Evolutionary conservation across 192 early-diverging fungal species (phyloP).

Genomic region (Coemansia sp.): DNA sequence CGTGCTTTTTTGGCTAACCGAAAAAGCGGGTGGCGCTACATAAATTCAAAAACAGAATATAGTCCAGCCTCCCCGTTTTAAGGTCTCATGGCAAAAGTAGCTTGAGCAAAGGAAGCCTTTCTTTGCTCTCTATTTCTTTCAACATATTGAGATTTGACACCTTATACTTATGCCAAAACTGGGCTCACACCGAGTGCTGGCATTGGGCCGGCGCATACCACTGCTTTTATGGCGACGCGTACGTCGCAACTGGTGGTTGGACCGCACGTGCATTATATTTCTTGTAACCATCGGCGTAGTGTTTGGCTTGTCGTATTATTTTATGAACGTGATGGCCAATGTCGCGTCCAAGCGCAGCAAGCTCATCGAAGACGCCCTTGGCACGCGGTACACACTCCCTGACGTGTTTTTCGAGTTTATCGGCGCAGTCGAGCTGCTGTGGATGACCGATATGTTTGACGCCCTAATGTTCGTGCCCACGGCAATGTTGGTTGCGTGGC

Average conservation of each 20-base stretch:
- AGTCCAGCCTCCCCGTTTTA: slow-evolving; percentile 3
- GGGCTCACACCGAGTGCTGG: slow-evolving; percentile 8
- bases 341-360: slow-evolving; percentile 60
- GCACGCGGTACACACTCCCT: slow-evolving; percentile 38
- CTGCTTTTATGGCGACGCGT: slow-evolving; percentile 27
- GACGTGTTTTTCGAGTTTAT: slow-evolving; percentile 63
- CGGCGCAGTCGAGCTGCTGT: slow-evolving; percentile 54
- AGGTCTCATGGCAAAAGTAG: no score
- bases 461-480: slow-evolving; percentile 58
- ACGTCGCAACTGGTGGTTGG: slow-evolving; percentile 56
- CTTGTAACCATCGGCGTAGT: slow-evolving; percentile 17
- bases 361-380: slow-evolving; percentile 40
- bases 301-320: slow-evolving; percentile 55
- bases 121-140: neutral
- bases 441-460: slow-evolving; percentile 65
- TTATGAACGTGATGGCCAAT: slow-evolving; percentile 67
- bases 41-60: neutral
- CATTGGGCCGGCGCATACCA: neutral
- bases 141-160: neutral
- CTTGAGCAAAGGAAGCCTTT: neutral
- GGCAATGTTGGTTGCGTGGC: slow-evolving; percentile 51
- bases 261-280: slow-evolving; percentile 37
- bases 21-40: neutral
- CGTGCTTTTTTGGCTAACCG: no score
- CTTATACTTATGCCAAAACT: slow-evolving; percentile 11